phyloP scores from a whole-genome alignment of 306 rosid species.

The Biancaea sappan region DNA sequence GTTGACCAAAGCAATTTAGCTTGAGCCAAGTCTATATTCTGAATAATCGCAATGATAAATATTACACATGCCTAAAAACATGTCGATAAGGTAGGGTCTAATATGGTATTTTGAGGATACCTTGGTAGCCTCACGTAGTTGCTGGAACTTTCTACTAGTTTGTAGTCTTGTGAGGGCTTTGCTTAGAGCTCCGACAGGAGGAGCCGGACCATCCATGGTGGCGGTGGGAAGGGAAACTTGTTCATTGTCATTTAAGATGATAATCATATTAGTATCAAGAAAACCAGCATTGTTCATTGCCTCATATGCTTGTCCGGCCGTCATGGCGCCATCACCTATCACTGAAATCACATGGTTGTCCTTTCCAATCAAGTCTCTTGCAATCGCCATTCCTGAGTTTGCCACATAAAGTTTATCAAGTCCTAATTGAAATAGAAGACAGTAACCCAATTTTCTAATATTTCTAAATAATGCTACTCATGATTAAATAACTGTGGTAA shows the following conservation, averaged over 20 bases:
- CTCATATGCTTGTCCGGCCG: constrained; percentile 71
- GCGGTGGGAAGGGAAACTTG: constrained; percentile 80
- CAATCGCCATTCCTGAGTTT: constrained; percentile 69
- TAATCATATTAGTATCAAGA: constrained; percentile 58
- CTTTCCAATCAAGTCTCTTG: constrained; percentile 56
- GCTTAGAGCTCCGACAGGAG: constrained; percentile 74
- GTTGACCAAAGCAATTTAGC: too few species aligned
- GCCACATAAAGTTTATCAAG: background rate
- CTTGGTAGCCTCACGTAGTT: constrained; percentile 58
- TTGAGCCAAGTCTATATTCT: too few species aligned
- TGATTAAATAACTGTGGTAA: too few species aligned
- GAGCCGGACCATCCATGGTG: constrained; percentile 57
- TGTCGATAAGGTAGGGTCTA: too few species aligned
- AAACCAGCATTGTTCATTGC: constrained; percentile 78
- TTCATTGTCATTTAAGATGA: constrained; percentile 63
- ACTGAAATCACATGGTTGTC: constrained; percentile 62
- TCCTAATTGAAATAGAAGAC: too few species aligned
- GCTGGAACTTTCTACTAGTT: constrained; percentile 47
- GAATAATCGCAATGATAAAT: too few species aligned
- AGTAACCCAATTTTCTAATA: too few species aligned
- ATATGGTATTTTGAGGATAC: constrained; percentile 20
- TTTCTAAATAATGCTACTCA: too few species aligned
- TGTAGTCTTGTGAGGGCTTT: constrained; percentile 50
- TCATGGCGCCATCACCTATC: constrained; percentile 79
- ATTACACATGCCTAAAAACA: too few species aligned